Conservation (phyloP, 2,329 filamentous ascomycete species). For the Dryadomyces quercus-mongolicae region DNA sequence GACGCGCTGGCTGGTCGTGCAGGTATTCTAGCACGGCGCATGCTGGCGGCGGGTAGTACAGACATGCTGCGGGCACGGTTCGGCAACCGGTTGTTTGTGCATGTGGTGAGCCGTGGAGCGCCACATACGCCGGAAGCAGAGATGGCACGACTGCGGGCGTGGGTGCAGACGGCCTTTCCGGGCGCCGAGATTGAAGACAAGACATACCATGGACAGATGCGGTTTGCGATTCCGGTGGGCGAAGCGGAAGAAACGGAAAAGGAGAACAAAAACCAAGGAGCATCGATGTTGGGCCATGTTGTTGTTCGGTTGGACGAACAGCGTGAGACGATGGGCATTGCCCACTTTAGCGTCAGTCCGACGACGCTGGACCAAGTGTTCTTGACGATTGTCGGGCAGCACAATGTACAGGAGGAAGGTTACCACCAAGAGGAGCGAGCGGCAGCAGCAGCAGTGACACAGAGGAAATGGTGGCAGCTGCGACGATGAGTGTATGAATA, state of each 20-base stretch:
- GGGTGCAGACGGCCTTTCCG: conserved; percentile 51
- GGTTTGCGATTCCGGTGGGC: conserved; percentile 62
- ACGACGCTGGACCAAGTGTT: conserved; percentile 90
- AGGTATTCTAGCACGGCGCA: conserved; percentile 73
- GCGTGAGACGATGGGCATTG: conserved; percentile 56
- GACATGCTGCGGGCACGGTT: conserved; percentile 61
- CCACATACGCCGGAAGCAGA: conserved; percentile 60
- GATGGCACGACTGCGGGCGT: conserved; percentile 52
- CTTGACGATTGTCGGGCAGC: conserved; percentile 67
- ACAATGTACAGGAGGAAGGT: conserved; percentile 67
- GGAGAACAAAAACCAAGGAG: neutral
- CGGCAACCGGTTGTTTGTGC: conserved; percentile 69
- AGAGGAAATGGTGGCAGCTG: conserved; percentile 3
- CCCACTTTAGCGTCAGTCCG: conserved; percentile 77
- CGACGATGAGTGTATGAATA: neutral
- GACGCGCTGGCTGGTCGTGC: conserved; percentile 74
- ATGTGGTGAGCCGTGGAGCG: conserved; percentile 63
- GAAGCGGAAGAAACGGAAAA: neutral
- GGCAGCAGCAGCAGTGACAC: conserved; percentile 3
- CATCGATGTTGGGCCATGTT: conserved; percentile 31
- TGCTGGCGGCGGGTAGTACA: conserved; percentile 74
- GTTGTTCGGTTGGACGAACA: conserved; percentile 64
- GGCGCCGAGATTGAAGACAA: conserved; percentile 58
- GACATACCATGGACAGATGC: conserved; percentile 73
- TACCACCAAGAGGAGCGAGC: conserved; percentile 24